Evolutionary conservation across 2,329 filamentous ascomycete genomes (phyloP).

Genomic region (Ceratocystis smalleyi): DNA sequence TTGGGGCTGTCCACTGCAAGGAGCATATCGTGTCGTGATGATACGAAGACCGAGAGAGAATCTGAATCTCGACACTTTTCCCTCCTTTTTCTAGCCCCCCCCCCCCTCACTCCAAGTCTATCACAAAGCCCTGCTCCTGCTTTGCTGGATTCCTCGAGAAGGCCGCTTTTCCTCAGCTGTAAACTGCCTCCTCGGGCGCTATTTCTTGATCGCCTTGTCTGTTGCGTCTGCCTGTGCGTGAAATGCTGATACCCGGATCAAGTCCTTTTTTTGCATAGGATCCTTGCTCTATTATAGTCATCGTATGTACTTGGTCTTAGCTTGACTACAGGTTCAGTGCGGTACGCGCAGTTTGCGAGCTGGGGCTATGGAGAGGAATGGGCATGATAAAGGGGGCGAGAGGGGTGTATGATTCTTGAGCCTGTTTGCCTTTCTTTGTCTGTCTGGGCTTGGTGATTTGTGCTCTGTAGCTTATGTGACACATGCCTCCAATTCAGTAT

Average conservation of each 20-base stretch:
- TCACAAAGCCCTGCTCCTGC: no score
- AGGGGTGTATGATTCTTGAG: neutral
- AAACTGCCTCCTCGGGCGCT: no score
- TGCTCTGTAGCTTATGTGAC: neutral
- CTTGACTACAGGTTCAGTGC: no score
- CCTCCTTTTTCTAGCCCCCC: no score
- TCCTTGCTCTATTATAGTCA: neutral
- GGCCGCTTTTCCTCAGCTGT: no score
- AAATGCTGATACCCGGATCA: neutral
- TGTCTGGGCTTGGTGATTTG: neutral
- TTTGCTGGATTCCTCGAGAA: no score
- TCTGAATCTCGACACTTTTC: no score
- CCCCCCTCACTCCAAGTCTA: no score
- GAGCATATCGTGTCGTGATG: neutral
- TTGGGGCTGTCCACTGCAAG: neutral
- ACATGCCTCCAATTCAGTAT: neutral
- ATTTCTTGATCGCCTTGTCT: neutral
- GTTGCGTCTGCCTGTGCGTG: neutral
- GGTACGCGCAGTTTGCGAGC: no score
- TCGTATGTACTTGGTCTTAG: no score
- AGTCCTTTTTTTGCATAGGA: neutral
- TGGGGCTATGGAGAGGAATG: neutral
- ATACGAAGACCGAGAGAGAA: neutral
- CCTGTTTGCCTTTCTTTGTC: neutral
- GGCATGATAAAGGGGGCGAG: neutral